Evolutionary conservation across 140 eudicot genomes (phyloP), one percentile per base, ranked within the genome.

Genomic region (Cichorium intybus): DNA sequence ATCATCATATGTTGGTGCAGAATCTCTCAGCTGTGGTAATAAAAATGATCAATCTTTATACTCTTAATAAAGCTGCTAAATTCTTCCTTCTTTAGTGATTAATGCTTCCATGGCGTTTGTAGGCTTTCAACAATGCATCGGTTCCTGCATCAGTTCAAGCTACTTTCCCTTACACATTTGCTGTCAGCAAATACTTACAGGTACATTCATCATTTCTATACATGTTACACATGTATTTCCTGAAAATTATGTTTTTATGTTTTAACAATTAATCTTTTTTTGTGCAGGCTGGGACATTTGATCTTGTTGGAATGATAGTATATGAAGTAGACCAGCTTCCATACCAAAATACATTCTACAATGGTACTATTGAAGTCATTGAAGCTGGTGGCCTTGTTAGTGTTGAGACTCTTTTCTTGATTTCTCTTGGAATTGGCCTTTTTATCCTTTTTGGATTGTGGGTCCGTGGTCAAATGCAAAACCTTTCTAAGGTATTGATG

Each of bases 171-270:
- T 93, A 93, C 73, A 70, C 75, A 31, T 88, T 88, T 78, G 87
- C 84, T 11, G 95, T 92, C 61, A 92, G 96, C 90, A 88, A 92
- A 79, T 92, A 83, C 72, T 79, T 92, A 68, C 98, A 92, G 96
- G 96, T 88, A 56, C 49, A 43, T 12, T 12, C 4, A 10, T 39
- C 49, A 43, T 43, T 43, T 43, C 18, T 43, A 11, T 43, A 3
- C 46, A 39, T 39, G 16, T 39, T 39, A 11, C 78, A 22, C 78
- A 69, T 45, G 41, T 14, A 12, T 31, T 10, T n/a, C 14, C 10
- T 48, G 22, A 33, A 1, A 17, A 29, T 9, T 52, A 45, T 34
- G 4, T 52, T 35, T 17, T 31, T 16, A 4, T 2, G 16, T 1
- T 56, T 69, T 28, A 22, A 27, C 6, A 27, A 43, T 43, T 6